A percentile compares a stretch with the other conserved stretches of the same genome.
These are phyloP conservation scores for Mycosphaerella sp. DNA, from an alignment of 2,329 filamentous ascomycete species.

Conservation along the genomic window DNA sequence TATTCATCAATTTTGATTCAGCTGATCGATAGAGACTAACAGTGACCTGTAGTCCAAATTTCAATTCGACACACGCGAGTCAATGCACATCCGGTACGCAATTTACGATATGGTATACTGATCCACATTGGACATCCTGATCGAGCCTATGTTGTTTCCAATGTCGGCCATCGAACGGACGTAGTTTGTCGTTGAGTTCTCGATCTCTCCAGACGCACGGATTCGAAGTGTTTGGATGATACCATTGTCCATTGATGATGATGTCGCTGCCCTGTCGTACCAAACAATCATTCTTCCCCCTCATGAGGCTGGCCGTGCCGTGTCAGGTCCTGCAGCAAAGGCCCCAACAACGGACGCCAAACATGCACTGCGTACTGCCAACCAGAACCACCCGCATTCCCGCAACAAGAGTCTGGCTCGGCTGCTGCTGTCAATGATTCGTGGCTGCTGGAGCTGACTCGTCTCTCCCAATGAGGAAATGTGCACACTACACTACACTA, in stretches of 20 bases:
- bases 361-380: background rate
- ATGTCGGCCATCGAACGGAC: background rate
- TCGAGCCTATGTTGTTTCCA: background rate
- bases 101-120: background rate
- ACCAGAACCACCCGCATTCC: background rate
- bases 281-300: background rate
- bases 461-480: background rate
- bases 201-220: background rate
- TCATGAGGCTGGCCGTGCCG: background rate
- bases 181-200: background rate
- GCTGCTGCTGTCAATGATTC: background rate
- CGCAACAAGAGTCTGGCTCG: background rate
- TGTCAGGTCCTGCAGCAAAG: background rate
- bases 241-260: background rate
- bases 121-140: background rate
- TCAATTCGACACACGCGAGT: background rate
- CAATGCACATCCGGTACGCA: background rate
- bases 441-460: constrained; percentile 1
- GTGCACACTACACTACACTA: too few species aligned
- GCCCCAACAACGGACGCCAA: background rate
- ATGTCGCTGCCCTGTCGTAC: too few species aligned
- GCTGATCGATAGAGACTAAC: too few species aligned
- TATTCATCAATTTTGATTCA: too few species aligned
- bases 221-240: background rate
- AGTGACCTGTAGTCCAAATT: too few species aligned